Base-by-base conservation (phyloP, 2,329 filamentous ascomycete species). In the Aspergillus sp. region DNA sequence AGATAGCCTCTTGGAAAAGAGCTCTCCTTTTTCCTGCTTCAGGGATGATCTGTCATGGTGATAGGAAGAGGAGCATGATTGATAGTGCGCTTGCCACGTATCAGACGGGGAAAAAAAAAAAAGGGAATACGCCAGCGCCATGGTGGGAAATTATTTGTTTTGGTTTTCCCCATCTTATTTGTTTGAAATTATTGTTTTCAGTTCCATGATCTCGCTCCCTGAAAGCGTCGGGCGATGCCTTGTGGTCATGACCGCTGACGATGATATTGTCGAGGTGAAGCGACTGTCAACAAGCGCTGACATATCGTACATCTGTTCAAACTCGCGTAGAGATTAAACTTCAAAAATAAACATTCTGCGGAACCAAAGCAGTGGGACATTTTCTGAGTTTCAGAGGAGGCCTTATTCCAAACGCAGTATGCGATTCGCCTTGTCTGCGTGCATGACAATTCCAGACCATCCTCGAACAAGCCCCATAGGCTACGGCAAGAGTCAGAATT, bases 31-130 rank as follows among this genome's bases (percentile, higher is more conserved):
- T 39, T 22, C 17, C 34, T 17, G 13, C 15, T 39, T 17, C 24
- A 34, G 37, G 15, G 49, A 19, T 42, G 37, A 42, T 51, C 37
- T 33, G 40, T 44, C 27, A 17, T 11, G 34, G 8, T 44, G 41
- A 46, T 45, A n/a, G 42, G 17, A 33, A 33, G 19, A n/a, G 40
- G 20, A 20, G 27, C 17, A 33, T 20, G 50, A 39, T 53, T 53
- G 51, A 46, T 24, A 27, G 33, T 24, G 17, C 19, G 30, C 13
- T 12, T 53, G 51, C 51, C 51, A 53, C 51, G 51, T 53, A 45
- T 46, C 51, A 20, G 41, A 22, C 13, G 13, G 40, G 51, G 8
- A 17, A 34, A 8, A 15, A 17, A 34, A 8, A 30, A 20, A 50
- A 40, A 40, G 34, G 17, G 19, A 27, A 50, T 17, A 49, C 17